These are phyloP conservation scores for Geosiphon pyriformis DNA, from an alignment of 192 early-diverging fungal species.

Conservation along the genomic window DNA sequence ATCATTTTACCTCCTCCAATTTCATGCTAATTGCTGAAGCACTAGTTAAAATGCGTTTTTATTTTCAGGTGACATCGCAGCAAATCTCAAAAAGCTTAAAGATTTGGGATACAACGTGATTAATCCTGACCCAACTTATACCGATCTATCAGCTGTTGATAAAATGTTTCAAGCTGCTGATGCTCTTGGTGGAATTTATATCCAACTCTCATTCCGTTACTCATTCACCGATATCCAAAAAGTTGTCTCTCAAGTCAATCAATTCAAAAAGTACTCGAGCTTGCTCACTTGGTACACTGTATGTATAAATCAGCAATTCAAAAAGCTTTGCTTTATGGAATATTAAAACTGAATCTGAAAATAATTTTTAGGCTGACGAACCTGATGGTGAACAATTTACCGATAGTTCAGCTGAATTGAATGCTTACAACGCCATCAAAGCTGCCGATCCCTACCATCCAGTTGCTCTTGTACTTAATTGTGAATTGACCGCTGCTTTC, in stretches of 20 bases:
- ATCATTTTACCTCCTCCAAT: too few species aligned
- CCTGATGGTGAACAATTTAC: constrained; percentile 16
- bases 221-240: constrained; percentile 12
- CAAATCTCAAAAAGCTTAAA: constrained; percentile 21
- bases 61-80: neutral
- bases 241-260: constrained; percentile 14
- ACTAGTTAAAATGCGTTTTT: too few species aligned
- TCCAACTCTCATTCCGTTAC: constrained; percentile 26
- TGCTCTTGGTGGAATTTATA: constrained; percentile 22
- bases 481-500: neutral
- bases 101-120: constrained; percentile 22
- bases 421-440: constrained; percentile 20
- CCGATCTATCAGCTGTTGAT: constrained; percentile 5
- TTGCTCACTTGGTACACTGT: constrained; percentile 29
- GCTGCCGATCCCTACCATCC: constrained; percentile 26
- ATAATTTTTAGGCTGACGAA: constrained; percentile 18
- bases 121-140: constrained; percentile 25
- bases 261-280: constrained; percentile 11
- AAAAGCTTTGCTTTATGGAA: too few species aligned
- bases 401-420: neutral
- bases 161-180: constrained; percentile 18
- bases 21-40: too few species aligned
- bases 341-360: too few species aligned
- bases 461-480: constrained; percentile 24
- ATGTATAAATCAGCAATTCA: too few species aligned